Percentiles rank a stretch among this genome's conserved stretches.
These are phyloP conservation scores for Maudiozyma turicensis DNA, from an alignment of 805 yeast species.

Conservation along the genomic window DNA sequence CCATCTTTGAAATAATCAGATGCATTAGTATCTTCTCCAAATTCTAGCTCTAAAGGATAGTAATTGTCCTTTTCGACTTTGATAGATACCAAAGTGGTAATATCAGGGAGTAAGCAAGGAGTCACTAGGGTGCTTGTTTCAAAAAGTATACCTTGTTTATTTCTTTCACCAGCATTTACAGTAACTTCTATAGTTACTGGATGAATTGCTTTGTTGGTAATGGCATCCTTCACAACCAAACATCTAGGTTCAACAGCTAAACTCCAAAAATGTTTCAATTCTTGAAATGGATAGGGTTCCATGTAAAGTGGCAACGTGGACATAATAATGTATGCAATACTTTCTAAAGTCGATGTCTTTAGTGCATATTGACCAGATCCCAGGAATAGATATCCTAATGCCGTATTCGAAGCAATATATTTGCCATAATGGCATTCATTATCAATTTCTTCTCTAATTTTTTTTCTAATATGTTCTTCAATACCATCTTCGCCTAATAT, in stretches of 20 bases:
- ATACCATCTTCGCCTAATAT: neutral
- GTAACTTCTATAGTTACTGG: constrained; percentile 33
- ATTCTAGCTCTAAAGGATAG: constrained; percentile 39
- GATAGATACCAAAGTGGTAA: constrained; percentile 40
- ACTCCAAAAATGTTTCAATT: constrained; percentile 85
- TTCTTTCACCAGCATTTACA: constrained; percentile 16
- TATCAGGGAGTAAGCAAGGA: constrained; percentile 63
- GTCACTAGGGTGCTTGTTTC: constrained; percentile 35
- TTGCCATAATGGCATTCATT: constrained; percentile 47
- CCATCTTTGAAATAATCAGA: constrained; percentile 23
- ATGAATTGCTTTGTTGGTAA: constrained; percentile 45
- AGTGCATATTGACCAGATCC: constrained; percentile 92
- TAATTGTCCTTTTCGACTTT: constrained; percentile 39
- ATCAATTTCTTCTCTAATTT: constrained; percentile 16
- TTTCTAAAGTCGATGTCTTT: constrained; percentile 41
- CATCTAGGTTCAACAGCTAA: constrained; percentile 74
- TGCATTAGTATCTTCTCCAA: constrained; percentile 24
- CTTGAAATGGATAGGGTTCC: constrained; percentile 55
- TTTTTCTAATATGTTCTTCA: constrained; percentile 6
- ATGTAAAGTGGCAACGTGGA: constrained; percentile 56
- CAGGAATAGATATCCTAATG: constrained; percentile 77
- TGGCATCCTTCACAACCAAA: constrained; percentile 63
- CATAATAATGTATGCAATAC: constrained; percentile 40
- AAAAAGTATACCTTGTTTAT: constrained; percentile 26
- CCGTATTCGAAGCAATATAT: constrained; percentile 68